Percentiles rank a stretch among this genome's conserved stretches.
These are phyloP conservation scores for Phytophthora pluvialis DNA, from an alignment of 352 stramenopile species.

Conservation along the genomic window DNA sequence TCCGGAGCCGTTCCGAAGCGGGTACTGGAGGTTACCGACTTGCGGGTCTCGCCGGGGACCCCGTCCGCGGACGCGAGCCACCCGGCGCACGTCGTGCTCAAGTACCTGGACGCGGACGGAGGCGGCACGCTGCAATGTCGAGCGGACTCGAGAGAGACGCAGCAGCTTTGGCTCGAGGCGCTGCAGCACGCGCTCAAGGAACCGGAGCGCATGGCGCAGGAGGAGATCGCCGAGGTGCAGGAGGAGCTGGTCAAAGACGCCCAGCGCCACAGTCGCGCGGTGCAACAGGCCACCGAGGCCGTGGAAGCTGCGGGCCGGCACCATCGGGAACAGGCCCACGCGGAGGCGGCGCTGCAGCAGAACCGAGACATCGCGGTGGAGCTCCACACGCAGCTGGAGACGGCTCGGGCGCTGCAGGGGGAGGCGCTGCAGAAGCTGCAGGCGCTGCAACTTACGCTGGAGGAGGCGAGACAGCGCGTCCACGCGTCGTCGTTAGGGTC, in stretches of 20 bases:
- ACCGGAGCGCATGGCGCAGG: constrained; percentile 70
- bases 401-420: constrained; percentile 30
- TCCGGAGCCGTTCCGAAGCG: constrained; percentile 50
- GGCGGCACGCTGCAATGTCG: constrained; percentile 54
- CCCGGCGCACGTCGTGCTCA: constrained; percentile 29
- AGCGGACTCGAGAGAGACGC: constrained; percentile 60
- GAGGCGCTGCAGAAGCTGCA: constrained; percentile 36
- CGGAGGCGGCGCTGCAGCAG: constrained; percentile 43
- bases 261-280: constrained; percentile 46
- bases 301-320: constrained; percentile 45
- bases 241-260: constrained; percentile 49
- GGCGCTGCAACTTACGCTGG: constrained; percentile 38
- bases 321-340: constrained; percentile 35
- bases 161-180: constrained; percentile 62
- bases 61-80: constrained; percentile 13
- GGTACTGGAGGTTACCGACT: constrained; percentile 65
- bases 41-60: constrained; percentile 27
- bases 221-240: constrained; percentile 81
- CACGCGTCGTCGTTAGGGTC: constrained; percentile 37
- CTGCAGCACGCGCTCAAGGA: constrained; percentile 74
- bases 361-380: constrained; percentile 30
- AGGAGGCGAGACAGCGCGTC: constrained; percentile 40
- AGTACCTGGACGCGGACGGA: constrained; percentile 43
- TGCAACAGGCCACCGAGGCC: constrained; percentile 54
- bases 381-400: constrained; percentile 42